Evolutionary conservation across 2,329 filamentous ascomycete genomes (phyloP), one percentile per base, ranked within the genome.

Genomic region (Penicillium sp.): DNA sequence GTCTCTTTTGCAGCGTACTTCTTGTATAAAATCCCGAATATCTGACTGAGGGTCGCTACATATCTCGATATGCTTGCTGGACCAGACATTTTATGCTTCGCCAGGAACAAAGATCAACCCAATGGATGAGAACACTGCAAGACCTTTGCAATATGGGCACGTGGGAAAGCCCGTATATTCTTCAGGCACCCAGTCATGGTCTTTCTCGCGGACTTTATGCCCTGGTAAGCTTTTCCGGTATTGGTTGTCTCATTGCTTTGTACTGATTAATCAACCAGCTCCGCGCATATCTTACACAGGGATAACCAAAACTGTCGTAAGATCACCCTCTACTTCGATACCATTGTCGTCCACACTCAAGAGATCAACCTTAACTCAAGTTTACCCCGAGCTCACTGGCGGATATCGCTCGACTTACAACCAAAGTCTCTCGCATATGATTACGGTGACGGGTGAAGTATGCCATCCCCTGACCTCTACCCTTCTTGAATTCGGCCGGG

Each of bases 81-180:
- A 62, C 61, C 58, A 49, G 64, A 59, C 62, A 64, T 67, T 65
- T 59, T 66, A 58, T 66, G 67, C 63, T 66, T 70, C 64, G 64
- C 68, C 52, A 75, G 67, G 66, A 69, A 67, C 64, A 72, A 69
- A 74, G 62, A 71, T 71, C 78, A 78, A 75, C 83, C 85, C 70
- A 78, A 88, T 88, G 86, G 83, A 82, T 87, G 83, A 87, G 67
- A 73, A 74, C 66, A 70, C 74, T 48, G 71, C 75, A 52, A 74
- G 75, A 74, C 79, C 82, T 79, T 82, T 87, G 56, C 83, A 83
- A 64, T 87, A 86, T 75, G 86, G 86, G 76, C 84, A 86, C 69
- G 76, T 85, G 60, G 85, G 85, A 67, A 77, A 76, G 66, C 77
- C 82, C 50, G 68, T 72, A n/a, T 88, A 87, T 71, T 72, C 81